A percentile compares a stretch with the other conserved stretches of the same genome.
Conservation (phyloP, 1,284 basidiomycete species). For the Puccinia polysora region DNA sequence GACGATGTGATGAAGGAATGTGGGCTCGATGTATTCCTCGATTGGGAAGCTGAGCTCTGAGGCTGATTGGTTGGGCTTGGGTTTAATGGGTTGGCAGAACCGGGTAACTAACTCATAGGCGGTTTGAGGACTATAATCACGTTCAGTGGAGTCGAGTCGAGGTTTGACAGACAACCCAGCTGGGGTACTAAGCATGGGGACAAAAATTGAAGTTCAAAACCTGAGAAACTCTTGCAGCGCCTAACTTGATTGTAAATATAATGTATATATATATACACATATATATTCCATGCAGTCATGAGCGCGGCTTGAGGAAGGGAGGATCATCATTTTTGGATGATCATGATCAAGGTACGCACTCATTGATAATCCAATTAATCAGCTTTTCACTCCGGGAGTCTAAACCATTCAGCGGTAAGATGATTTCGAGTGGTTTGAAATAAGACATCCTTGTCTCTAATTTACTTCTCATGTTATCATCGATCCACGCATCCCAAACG, state of each 20-base stretch:
- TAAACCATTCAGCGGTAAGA: constrained; percentile 44
- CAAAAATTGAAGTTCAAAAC: too few species aligned
- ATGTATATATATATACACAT: too few species aligned
- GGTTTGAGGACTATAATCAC: constrained; percentile 7
- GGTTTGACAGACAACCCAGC: constrained; percentile 5
- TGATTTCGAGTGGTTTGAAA: constrained; percentile 22
- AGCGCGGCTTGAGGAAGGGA: background rate
- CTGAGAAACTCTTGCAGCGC: too few species aligned
- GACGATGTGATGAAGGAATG: constrained; percentile 27
- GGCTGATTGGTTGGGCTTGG: background rate
- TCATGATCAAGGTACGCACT: too few species aligned
- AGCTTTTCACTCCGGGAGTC: constrained; percentile 49
- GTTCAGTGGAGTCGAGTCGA: constrained; percentile 16
- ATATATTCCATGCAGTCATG: too few species aligned
- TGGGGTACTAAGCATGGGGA: background rate
- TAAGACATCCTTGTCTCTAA: constrained; percentile 23
- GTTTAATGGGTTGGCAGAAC: constrained; percentile 18
- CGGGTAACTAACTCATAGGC: constrained; percentile 25
- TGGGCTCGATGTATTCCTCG: background rate
- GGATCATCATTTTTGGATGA: too few species aligned
- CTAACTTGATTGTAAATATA: too few species aligned
- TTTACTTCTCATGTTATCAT: constrained; percentile 18
- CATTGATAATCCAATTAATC: constrained; percentile 45
- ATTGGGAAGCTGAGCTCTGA: background rate
- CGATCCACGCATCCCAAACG: constrained; percentile 26